phyloP scores from a whole-genome alignment of 345 rosid genomes.

The Odontarrhena argentea region DNA sequence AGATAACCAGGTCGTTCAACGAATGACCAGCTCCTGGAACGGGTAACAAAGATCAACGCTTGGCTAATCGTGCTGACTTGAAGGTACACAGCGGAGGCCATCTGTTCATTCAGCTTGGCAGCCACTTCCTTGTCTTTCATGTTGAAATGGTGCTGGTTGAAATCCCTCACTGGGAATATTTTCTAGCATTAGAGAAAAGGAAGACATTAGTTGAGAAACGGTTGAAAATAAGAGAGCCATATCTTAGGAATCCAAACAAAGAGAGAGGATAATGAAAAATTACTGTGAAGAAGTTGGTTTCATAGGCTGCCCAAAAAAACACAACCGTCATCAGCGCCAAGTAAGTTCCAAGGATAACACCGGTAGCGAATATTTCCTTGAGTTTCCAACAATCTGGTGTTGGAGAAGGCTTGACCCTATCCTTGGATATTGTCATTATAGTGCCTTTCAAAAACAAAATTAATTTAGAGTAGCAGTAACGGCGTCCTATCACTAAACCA shows the following conservation, averaged over 20 bases:
- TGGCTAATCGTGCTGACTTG: constrained; percentile 78
- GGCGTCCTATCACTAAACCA: not conserved
- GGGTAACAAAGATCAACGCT: constrained; percentile 73
- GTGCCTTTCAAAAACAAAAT: constrained; percentile 42
- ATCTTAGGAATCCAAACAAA: not conserved
- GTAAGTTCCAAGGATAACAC: constrained; percentile 59
- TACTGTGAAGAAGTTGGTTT: constrained; percentile 59
- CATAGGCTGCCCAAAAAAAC: constrained; percentile 59
- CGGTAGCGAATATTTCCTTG: constrained; percentile 61
- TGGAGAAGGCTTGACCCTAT: constrained; percentile 66
- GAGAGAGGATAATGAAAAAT: constrained; percentile 11
- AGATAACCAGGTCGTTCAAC: constrained; percentile 63
- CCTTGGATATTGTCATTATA: constrained; percentile 68
- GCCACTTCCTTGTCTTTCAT: constrained; percentile 35
- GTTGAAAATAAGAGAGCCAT: constrained; percentile 1
- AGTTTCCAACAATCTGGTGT: constrained; percentile 65
- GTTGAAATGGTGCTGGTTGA: constrained; percentile 45
- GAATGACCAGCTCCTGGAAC: constrained; percentile 63
- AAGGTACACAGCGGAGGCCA: constrained; percentile 61
- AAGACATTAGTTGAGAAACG: not conserved
- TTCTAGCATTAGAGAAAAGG: constrained; percentile 34
- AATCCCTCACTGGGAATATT: constrained; percentile 45
- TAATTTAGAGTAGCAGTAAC: not conserved
- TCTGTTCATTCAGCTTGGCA: constrained; percentile 39
- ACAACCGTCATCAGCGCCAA: constrained; percentile 61